phyloP scores from a whole-genome alignment of 208 protist genomes.

The Wallacemonas sp. region DNA sequence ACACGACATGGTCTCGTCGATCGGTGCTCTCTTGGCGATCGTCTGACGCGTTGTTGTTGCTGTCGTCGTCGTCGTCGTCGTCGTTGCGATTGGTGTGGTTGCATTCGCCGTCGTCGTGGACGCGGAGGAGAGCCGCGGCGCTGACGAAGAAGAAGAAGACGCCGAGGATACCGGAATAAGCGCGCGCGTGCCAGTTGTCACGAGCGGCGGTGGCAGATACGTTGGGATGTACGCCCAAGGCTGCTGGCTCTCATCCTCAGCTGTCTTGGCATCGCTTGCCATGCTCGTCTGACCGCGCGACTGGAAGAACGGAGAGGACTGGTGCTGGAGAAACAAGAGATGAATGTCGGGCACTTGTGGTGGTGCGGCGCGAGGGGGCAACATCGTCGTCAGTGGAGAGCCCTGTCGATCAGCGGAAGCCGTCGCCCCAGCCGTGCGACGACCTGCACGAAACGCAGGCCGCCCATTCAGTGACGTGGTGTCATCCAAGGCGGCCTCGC shows the following conservation, averaged over 20 bases:
- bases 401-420: too few species aligned
- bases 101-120: background rate
- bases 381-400: too few species aligned
- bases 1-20: conserved; percentile 43
- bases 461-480: too few species aligned
- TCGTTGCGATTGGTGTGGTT: background rate
- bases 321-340: background rate
- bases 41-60: conserved; percentile 1
- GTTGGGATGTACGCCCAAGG: conserved; percentile 42
- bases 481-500: too few species aligned
- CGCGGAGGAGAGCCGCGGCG: too few species aligned
- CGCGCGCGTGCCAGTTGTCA: conserved; percentile 47
- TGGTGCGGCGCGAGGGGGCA: background rate
- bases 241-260: too few species aligned
- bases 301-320: conserved; percentile 7
- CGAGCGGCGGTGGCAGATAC: conserved; percentile 48
- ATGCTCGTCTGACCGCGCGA: background rate
- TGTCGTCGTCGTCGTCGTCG: background rate
- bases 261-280: too few species aligned
- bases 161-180: conserved; percentile 16
- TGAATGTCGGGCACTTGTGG: background rate
- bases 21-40: conserved; percentile 27
- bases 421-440: too few species aligned
- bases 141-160: too few species aligned
- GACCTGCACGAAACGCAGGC: too few species aligned